Percentiles rank a stretch among this genome's conserved stretches.
Conservation (phyloP, 2,329 filamentous ascomycete genomes). For the Fusarium nelsonii region DNA sequence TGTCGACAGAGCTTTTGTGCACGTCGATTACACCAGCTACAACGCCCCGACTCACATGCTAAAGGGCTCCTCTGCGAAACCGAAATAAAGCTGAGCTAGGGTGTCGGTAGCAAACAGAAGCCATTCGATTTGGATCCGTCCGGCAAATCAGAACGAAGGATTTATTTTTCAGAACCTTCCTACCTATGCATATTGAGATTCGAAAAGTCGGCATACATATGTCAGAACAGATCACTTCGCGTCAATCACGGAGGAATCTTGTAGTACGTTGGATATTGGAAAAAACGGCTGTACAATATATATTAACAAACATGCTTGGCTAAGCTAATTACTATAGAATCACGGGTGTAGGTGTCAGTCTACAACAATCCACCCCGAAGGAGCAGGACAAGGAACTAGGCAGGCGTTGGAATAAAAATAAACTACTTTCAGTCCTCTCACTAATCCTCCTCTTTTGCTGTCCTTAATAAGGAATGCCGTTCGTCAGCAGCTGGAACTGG, state of each 20-base stretch:
- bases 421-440: neutral
- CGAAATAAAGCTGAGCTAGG: constrained; percentile 32
- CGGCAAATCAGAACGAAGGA: neutral
- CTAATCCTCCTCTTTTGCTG: constrained; percentile 9
- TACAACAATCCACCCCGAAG: constrained; percentile 3
- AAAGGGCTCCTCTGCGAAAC: constrained; percentile 47
- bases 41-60: constrained; percentile 71
- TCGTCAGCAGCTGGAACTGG: constrained; percentile 96
- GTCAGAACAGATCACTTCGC: neutral
- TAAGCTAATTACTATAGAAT: constrained; percentile 22
- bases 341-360: neutral
- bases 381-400: constrained; percentile 5
- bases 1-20: constrained; percentile 79
- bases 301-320: constrained; percentile 24
- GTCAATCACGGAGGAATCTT: neutral
- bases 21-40: constrained; percentile 73
- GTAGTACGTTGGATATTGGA: neutral
- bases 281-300: constrained; percentile 23
- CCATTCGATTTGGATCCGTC: neutral
- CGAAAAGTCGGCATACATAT: neutral
- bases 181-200: neutral
- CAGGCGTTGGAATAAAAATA: constrained; percentile 2
- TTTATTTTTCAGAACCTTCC: neutral
- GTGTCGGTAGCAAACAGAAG: neutral
- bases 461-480: constrained; percentile 90